Evolutionary conservation across 169 alveolate species (phyloP).

Genomic region (Plasmodium berghei): DNA sequence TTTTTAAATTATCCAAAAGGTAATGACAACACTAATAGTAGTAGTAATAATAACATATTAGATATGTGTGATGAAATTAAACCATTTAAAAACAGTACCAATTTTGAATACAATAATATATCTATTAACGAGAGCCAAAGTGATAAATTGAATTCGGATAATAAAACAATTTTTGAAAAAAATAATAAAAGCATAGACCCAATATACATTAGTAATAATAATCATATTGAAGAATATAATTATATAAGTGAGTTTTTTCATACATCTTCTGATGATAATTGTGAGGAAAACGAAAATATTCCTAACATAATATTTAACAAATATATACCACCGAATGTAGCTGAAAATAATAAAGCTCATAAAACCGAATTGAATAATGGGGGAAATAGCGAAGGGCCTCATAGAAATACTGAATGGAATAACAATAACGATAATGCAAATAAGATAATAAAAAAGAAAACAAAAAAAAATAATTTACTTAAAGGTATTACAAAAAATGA

Average conservation of each 20-base stretch:
- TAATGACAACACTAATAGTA: not conserved
- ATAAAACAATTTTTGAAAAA: not conserved
- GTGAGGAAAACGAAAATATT: not conserved
- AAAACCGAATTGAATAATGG: not conserved
- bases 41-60: not conserved
- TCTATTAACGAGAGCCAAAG: not conserved
- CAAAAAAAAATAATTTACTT: slow-evolving; percentile 28
- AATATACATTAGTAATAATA: not conserved
- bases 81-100: not conserved
- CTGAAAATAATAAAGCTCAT: not conserved
- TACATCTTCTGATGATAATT: slow-evolving; percentile 57
- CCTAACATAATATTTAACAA: not conserved
- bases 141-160: not conserved
- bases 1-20: slow-evolving; percentile 22
- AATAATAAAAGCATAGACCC: not conserved
- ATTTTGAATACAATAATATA: not conserved
- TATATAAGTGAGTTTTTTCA: slow-evolving; percentile 56
- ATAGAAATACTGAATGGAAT: not conserved
- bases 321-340: not conserved
- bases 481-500: slow-evolving; percentile 71
- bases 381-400: not conserved
- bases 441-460: slow-evolving; percentile 7
- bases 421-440: not conserved
- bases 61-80: not conserved
- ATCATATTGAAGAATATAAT: slow-evolving; percentile 32